Conservation (phyloP, 768 basidiomycete genomes). For the Boletus speciosus region DNA sequence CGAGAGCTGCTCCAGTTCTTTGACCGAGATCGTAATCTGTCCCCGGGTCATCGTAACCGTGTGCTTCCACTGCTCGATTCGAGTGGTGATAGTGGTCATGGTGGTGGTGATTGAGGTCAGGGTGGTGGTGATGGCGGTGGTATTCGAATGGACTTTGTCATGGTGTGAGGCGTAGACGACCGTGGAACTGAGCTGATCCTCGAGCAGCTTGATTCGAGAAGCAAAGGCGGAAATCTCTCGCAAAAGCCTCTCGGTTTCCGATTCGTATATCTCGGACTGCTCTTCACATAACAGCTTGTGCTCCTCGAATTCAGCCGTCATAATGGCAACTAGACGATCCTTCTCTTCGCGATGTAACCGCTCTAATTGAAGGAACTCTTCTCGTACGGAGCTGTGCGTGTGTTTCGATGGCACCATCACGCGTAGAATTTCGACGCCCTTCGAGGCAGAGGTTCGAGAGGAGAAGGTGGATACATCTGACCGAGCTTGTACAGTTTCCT, state of each 20-base stretch:
- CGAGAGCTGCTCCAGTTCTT: constrained; percentile 6
- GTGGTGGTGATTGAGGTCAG: constrained; percentile 1
- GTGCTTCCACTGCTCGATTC: neutral
- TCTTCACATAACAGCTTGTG: neutral
- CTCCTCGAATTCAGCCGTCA: neutral
- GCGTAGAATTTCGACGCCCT: neutral
- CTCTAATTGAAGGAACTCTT: neutral
- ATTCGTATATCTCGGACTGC: neutral
- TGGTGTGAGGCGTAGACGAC: too few species aligned
- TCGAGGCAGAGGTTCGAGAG: neutral
- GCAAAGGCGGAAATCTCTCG: neutral
- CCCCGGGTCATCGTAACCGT: neutral
- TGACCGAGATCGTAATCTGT: neutral
- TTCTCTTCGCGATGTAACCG: neutral
- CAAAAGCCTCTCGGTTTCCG: neutral
- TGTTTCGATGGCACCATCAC: neutral
- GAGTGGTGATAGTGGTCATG: neutral
- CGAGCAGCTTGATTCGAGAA: neutral
- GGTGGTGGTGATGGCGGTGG: neutral
- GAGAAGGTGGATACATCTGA: neutral
- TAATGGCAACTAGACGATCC: neutral
- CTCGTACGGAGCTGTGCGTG: neutral
- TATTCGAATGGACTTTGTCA: neutral
- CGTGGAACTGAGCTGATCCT: neutral
- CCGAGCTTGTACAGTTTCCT: neutral